A percentile compares a stretch with the other conserved stretches of the same genome.
phyloP scores from a whole-genome alignment of 192 early-diverging fungal genomes.

The Gamsiella multidivaricata region DNA sequence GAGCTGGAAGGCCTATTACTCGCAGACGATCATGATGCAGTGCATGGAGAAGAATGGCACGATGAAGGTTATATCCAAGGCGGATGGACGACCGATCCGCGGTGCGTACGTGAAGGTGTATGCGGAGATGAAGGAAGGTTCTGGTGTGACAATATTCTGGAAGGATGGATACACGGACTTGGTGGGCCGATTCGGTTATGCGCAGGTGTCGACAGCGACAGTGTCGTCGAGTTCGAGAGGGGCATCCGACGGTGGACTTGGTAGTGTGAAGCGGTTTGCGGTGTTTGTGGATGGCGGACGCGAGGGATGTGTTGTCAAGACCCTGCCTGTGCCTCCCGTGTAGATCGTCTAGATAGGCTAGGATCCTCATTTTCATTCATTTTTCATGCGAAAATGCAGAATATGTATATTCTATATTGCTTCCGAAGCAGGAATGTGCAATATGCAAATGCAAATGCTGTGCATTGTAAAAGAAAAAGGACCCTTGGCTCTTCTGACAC shows the following conservation, averaged over 20 bases:
- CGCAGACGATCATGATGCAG: constrained; percentile 57
- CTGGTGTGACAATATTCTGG: constrained; percentile 54
- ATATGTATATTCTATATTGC: too few relatives aligned
- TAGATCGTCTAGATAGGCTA: too few relatives aligned
- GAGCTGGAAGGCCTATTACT: constrained; percentile 55
- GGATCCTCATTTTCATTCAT: too few relatives aligned
- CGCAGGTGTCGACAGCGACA: constrained; percentile 56
- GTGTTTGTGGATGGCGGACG: constrained; percentile 47
- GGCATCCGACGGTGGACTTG: constrained; percentile 10
- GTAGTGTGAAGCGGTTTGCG: constrained; percentile 39
- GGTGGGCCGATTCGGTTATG: constrained; percentile 62
- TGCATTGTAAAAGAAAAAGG: too few relatives aligned
- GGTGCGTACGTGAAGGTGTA: constrained; percentile 65
- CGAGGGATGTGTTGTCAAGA: constrained; percentile 48
- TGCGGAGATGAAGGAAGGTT: constrained; percentile 44
- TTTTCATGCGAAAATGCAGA: too few relatives aligned
- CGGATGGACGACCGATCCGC: constrained; percentile 43
- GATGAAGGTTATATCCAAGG: constrained; percentile 46
- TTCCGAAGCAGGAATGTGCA: too few relatives aligned
- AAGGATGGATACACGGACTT: constrained; percentile 64
- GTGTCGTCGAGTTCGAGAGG: too few relatives aligned
- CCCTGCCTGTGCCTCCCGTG: constrained; percentile 43
- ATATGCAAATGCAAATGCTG: too few relatives aligned
- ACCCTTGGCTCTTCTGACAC: too few relatives aligned
- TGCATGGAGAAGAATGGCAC: constrained; percentile 52